Evolutionary conservation across 106 monocot species (phyloP), one percentile per base, ranked within the genome.

Genomic region (Ottelia alismoides): DNA sequence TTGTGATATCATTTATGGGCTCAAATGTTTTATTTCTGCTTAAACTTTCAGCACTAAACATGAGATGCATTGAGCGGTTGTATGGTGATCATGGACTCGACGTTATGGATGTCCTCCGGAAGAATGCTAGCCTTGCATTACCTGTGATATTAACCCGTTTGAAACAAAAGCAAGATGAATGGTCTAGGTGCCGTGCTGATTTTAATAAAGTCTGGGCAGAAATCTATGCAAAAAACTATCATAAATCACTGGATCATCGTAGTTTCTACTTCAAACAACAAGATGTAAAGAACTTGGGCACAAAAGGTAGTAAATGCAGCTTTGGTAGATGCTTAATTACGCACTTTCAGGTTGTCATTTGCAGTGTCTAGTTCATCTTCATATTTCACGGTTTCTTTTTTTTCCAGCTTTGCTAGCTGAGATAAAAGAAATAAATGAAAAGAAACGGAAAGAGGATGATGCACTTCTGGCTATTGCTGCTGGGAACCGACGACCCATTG

Each of bases 171-270:
- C 84, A 94, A 66, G 93, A 81, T 47, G 88, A 88, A 61, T 81
- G 88, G 88, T 88, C 81, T 28, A 75, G 75, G 59, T 78, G 84
- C 27, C 88, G 88, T 40, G 43, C 84, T 55, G 84, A 88, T 78
- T 88, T 94, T 53, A 88, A 94, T 25, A 94, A 94, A 49, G 84
- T 94, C 40, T 88, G 93, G 93, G 84, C 88, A 20, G 88, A 94
- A 70, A 81, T 84, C 55, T 94, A 81, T 70, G 57, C 88, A 27
- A 88, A 88, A 57, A 94, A 88, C 29, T 84, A 94, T 69, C 84
- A 94, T 53, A 94, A 94, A 62, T 88, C 84, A 51, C 88, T 94
- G 52, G 88, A 88, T 25, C 88, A 88, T 61, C 76, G 83, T 23
- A 87, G 86, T 65, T 92, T 92, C 77, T 83, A 80, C 56, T 87